Evolutionary conservation across 208 protist species (phyloP).

Genomic region (Trypanosoma theileri): DNA sequence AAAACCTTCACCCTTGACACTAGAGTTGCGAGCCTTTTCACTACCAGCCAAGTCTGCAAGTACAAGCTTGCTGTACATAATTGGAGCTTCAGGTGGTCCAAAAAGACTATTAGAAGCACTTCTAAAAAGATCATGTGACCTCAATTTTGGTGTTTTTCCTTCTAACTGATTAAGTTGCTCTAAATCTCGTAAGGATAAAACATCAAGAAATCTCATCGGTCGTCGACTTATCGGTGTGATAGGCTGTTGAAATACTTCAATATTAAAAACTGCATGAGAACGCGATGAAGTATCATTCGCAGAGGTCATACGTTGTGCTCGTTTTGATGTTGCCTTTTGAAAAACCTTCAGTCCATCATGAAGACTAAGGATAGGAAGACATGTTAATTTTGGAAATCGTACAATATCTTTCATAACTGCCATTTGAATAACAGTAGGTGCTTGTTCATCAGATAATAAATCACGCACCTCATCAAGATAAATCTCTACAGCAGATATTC

Average conservation of each 20-base stretch:
- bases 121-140: conserved; percentile 29
- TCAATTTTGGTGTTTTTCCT: conserved; percentile 30
- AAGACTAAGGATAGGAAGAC: conserved; percentile 64
- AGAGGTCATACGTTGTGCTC: conserved; percentile 70
- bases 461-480: conserved; percentile 89
- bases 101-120: conserved; percentile 40
- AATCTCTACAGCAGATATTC: conserved; percentile 85
- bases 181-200: conserved; percentile 49
- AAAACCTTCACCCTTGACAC: conserved; percentile 68
- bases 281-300: conserved; percentile 88
- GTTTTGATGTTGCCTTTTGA: conserved; percentile 67
- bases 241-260: conserved; percentile 81
- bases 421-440: conserved; percentile 31
- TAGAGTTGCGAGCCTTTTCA: conserved; percentile 73
- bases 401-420: conserved; percentile 71
- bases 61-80: conserved; percentile 77
- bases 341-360: conserved; percentile 72
- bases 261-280: conserved; percentile 91
- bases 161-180: conserved; percentile 42
- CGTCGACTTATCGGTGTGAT: conserved; percentile 39
- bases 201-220: conserved; percentile 44
- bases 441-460: conserved; percentile 61
- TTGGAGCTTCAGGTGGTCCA: conserved; percentile 21
- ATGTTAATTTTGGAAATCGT: conserved; percentile 61
- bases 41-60: conserved; percentile 94